Evolutionary conservation across 2,329 filamentous ascomycete genomes (phyloP), one percentile per base, ranked within the genome.

Genomic region (Colletotrichum gloeosporioides): DNA sequence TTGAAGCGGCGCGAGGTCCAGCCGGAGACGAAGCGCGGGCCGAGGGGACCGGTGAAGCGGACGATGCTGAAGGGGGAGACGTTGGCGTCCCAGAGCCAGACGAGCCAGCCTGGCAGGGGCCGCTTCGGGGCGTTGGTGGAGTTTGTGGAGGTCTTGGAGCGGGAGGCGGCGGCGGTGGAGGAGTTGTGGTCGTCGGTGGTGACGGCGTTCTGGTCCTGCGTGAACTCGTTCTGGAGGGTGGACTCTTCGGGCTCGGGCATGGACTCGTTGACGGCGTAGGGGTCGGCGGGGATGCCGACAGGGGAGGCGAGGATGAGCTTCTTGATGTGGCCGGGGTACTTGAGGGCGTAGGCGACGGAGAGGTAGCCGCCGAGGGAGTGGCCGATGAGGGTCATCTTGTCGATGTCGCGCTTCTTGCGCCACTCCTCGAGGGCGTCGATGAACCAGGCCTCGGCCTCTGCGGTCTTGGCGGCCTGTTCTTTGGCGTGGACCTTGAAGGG

Each of bases 401-500:
- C 96, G 66, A 99, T 95, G 55, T 96, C 96, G 78, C 94, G 93
- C 82, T 95, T 92, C 79, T 95, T 91, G 73, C 97, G 93, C 97
- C 97, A 99, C 84, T 99, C 97, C 83, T 99, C 97, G 8, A 99
- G 89, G 4, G 96, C 95, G 84, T 99, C 97, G 72, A 99, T 92
- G 81, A 99, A 99, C 95, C 95, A 99, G 81, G 92, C 93, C 86
- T 99, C 97, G 0, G 97, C 96, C 84, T 99, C 97, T 25, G 90
- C 89, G 77, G 98, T 96, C 83, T 96, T 96, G 57, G 90, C 93
- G 75, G 95, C 90, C 64, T 92, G 92, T 77, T 95, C 93, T 83
- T 98, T 98, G 27, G 96, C 93, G 78, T 93, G 91, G 77, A 99
- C 94, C 80, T 91, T 94, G 88, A 99, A 82, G 12, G 73, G 80